Conservation (phyloP, 2,329 filamentous ascomycete species). For the Chaetothyriales sp. region DNA sequence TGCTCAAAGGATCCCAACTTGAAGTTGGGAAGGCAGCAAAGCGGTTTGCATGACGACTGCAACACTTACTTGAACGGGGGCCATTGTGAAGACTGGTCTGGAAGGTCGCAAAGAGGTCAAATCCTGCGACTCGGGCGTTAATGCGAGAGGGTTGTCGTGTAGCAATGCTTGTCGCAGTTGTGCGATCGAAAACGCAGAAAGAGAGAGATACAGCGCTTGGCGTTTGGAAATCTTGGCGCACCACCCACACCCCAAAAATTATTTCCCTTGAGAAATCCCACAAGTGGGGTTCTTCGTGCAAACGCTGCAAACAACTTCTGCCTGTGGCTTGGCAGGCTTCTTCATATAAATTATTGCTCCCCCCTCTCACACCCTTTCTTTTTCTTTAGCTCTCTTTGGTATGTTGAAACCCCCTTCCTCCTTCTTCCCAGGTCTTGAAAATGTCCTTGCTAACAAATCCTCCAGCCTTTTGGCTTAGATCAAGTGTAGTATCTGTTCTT, state of each 20-base stretch:
- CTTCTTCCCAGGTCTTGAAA: background rate
- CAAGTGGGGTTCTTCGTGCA: background rate
- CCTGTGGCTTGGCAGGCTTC: background rate
- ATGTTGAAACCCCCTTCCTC: background rate
- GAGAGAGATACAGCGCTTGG: background rate
- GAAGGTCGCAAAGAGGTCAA: constrained; percentile 64
- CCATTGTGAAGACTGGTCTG: constrained; percentile 19
- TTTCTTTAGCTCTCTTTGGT: background rate
- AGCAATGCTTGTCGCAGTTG: background rate
- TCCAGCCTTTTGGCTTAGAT: constrained; percentile 49
- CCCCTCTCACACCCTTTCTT: background rate
- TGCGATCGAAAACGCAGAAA: background rate
- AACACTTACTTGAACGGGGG: constrained; percentile 60
- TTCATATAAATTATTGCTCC: background rate
- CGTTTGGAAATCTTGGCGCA: background rate
- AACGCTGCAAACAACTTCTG: background rate
- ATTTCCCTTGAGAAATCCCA: background rate
- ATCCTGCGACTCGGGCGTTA: constrained; percentile 55
- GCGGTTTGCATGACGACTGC: constrained; percentile 43
- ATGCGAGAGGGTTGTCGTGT: background rate
- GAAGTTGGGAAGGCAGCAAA: constrained; percentile 50
- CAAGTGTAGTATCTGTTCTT: constrained; percentile 96
- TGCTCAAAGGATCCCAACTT: constrained; percentile 32
- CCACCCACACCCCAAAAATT: background rate
- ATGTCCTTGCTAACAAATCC: constrained; percentile 16